Base-by-base conservation (phyloP, 2,329 filamentous ascomycete genomes). In the Emergomyces orientalis region DNA sequence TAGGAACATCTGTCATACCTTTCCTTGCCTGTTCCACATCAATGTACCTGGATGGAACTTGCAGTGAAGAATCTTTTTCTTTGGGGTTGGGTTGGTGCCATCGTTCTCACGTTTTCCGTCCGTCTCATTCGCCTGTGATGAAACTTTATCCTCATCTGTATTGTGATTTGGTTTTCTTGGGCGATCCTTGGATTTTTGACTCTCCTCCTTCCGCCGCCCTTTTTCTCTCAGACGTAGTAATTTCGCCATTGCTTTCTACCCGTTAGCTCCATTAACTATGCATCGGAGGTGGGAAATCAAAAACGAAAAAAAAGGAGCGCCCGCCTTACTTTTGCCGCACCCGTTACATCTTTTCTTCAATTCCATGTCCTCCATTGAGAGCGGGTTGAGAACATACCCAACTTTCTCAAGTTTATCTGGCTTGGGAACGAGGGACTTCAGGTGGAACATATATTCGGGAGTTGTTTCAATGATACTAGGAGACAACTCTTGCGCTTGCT, bases 381-480 rank as follows among this genome's bases (percentile, higher is more conserved):
- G 64, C 19, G 63, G 64, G 25, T 68, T 52, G 25, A 62, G 30
- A 2, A 67, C 57, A 58, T 69, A 69, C 14, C 65, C 64, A 61
- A 30, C 58, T 5, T 60, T 60, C 37, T 54, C 34, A 54, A 69
- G 45, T 43, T 52, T 60, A 41, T 60, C 51, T 43, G 49, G 41
- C 13, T 49, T 64, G 34, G 65, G 49, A 45, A 65, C 64, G 19
- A 69, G 59, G 1, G 64, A 58, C 25, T 62, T 65, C 41, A 69
- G 45, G 14, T 61, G 55, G 14, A 64, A 60, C 30, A 68, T 17
- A 25, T 62, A 57, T 5, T 61, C 39, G 8, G n/a, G 4, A n/a
- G 57, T 64, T 9, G 19, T 19, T 25, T 55, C 32, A 34, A 55
- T 37, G 30, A 22, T 37, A 39, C 19, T 25, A 32, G 19, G 32